Conservation (phyloP, 2,329 filamentous ascomycete species). For the Mycocentrospora acerina region DNA sequence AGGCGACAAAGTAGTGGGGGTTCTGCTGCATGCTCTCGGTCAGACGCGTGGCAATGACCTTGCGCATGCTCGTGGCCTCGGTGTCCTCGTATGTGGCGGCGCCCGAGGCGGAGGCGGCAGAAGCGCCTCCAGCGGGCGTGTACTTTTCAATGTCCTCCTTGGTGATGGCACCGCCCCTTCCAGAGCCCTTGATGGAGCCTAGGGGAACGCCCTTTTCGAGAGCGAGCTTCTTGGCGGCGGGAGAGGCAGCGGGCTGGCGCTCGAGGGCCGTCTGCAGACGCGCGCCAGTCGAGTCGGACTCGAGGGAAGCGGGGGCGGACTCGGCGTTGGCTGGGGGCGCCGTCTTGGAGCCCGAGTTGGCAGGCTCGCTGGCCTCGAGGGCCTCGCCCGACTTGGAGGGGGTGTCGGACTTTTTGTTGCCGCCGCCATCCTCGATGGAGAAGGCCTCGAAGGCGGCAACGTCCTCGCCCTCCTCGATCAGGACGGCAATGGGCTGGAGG, state of each 20-base stretch:
- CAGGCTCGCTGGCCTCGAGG: conserved; percentile 62
- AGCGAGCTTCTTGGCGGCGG: conserved; percentile 77
- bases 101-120: conserved; percentile 52
- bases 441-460: conserved; percentile 87
- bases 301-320: conserved; percentile 61
- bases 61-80: conserved; percentile 90
- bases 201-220: conserved; percentile 81
- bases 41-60: conserved; percentile 91
- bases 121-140: conserved; percentile 55
- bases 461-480: conserved; percentile 90
- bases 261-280: conserved; percentile 82
- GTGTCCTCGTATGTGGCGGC: conserved; percentile 78
- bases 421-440: conserved; percentile 85
- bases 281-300: conserved; percentile 73
- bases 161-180: conserved; percentile 82
- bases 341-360: conserved; percentile 59
- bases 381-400: conserved; percentile 65
- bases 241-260: conserved; percentile 72
- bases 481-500: conserved; percentile 86
- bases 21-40: conserved; percentile 88
- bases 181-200: conserved; percentile 79
- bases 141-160: conserved; percentile 92
- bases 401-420: conserved; percentile 67
- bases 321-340: conserved; percentile 52
- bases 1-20: conserved; percentile 97